Conservation (phyloP, 345 rosid genomes). For the Brassica rapa region DNA sequence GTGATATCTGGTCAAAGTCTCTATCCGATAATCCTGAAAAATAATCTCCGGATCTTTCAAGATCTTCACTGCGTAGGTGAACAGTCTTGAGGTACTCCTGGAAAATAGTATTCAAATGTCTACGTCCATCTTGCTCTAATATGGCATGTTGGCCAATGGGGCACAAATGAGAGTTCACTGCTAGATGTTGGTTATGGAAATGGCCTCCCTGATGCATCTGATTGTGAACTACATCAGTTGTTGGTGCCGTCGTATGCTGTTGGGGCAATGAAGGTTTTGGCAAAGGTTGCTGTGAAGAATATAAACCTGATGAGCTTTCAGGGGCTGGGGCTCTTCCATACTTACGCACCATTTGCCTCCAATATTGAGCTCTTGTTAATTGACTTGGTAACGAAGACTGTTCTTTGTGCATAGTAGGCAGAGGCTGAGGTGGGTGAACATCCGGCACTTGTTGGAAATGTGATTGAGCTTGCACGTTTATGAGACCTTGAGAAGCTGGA, state of each 20-base stretch:
- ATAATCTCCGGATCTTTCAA: not conserved
- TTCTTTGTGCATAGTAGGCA: not conserved
- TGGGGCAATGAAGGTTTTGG: slow-evolving; percentile 32
- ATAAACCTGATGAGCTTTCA: not conserved
- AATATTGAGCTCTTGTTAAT: not conserved
- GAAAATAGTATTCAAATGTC: not conserved
- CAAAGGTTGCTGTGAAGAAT: slow-evolving; percentile 1
- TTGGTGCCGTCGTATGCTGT: not conserved
- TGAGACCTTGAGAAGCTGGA: not conserved
- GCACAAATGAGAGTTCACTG: not conserved
- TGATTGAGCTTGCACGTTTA: not conserved
- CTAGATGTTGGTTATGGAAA: not conserved
- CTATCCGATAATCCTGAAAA: not conserved
- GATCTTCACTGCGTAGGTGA: too few species aligned
- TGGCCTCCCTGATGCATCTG: not conserved
- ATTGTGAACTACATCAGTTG: not conserved
- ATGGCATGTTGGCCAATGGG: not conserved
- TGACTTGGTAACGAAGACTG: not conserved
- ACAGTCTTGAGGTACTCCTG: not conserved
- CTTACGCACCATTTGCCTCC: not conserved
- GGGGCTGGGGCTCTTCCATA: not conserved
- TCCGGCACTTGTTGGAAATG: not conserved
- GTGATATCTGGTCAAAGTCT: not conserved
- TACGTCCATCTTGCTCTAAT: not conserved
- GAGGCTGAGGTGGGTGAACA: not conserved